phyloP scores from a whole-genome alignment of 1,284 basidiomycete genomes.

The Vanrija pseudolonga region DNA sequence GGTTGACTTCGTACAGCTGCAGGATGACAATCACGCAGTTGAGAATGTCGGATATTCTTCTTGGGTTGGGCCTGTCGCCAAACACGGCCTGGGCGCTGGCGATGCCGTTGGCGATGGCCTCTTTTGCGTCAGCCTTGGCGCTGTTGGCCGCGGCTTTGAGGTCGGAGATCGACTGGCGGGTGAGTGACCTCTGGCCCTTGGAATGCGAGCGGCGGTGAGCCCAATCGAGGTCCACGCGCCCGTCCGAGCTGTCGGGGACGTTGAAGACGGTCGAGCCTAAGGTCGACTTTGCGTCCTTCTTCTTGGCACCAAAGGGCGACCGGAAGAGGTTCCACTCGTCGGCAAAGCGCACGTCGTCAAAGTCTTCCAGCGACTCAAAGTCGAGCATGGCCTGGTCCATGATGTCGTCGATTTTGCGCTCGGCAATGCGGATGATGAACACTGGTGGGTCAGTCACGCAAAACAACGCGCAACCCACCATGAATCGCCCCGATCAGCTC shows the following conservation, averaged over 20 bases:
- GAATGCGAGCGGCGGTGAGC: no score
- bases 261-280: slow-evolving; percentile 3
- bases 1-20: slow-evolving; percentile 84
- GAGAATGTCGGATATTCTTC: slow-evolving; percentile 72
- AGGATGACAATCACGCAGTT: slow-evolving; percentile 84
- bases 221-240: slow-evolving; percentile 25
- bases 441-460: slow-evolving; percentile 54
- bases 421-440: slow-evolving; percentile 89
- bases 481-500: slow-evolving; percentile 93
- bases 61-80: slow-evolving; percentile 50
- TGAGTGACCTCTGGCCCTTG: not conserved
- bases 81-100: slow-evolving; percentile 17
- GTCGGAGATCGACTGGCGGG: slow-evolving; percentile 26
- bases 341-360: slow-evolving; percentile 84
- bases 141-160: slow-evolving; percentile 14
- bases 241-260: slow-evolving; percentile 5
- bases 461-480: slow-evolving; percentile 54
- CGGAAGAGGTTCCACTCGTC: slow-evolving; percentile 92
- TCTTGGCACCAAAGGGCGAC: slow-evolving; percentile 56
- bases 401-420: slow-evolving; percentile 79
- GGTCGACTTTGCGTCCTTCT: slow-evolving; percentile 58
- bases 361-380: slow-evolving; percentile 70
- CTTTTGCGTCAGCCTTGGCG: slow-evolving; percentile 16
- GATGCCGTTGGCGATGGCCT: slow-evolving; percentile 16
- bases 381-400: slow-evolving; percentile 82